These are phyloP conservation scores for Paspalum vaginatum DNA, from an alignment of 176 grass and related monocot genomes.

Conservation along the genomic window DNA sequence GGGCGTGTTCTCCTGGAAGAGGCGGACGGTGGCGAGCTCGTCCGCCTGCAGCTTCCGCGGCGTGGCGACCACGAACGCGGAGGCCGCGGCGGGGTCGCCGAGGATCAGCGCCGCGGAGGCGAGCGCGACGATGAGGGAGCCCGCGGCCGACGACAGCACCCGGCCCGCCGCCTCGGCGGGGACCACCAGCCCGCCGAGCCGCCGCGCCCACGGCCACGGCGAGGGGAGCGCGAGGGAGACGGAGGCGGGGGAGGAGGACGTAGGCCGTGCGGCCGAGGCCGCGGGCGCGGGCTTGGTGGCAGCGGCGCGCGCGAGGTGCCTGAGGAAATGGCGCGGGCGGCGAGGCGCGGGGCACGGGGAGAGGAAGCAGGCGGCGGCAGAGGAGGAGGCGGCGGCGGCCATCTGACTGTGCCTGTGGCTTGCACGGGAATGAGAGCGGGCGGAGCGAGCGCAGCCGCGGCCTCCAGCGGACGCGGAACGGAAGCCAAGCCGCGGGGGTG, in stretches of 20 bases:
- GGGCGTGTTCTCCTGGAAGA: conserved; percentile 97
- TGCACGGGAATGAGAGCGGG: background rate
- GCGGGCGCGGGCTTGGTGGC: background rate
- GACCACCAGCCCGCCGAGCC: conserved; percentile 17
- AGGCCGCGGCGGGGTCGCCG: conserved; percentile 58
- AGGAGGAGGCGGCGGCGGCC: conserved; percentile 47
- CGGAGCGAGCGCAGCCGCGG: conserved; percentile 29
- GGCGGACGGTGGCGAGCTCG: conserved; percentile 86
- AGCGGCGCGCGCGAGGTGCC: conserved; percentile 13
- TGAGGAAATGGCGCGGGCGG: conserved; percentile 46
- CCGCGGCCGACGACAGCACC: conserved; percentile 61
- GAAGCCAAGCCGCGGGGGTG: background rate
- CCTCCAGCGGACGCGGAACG: background rate
- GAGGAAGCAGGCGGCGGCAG: conserved; percentile 51
- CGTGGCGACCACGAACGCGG: conserved; percentile 79
- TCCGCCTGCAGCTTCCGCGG: conserved; percentile 90
- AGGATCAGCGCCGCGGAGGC: conserved; percentile 74
- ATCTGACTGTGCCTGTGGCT: conserved; percentile 20
- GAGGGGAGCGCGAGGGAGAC: conserved; percentile 1
- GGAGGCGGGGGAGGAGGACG: background rate
- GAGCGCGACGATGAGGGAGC: conserved; percentile 58
- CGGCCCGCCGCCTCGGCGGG: conserved; percentile 31
- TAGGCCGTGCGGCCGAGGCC: no score
- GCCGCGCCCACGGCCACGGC: conserved; percentile 2
- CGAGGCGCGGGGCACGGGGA: conserved; percentile 25